Base-by-base conservation (phyloP, 2,329 filamentous ascomycete species). In the Epicoccum nigrum region DNA sequence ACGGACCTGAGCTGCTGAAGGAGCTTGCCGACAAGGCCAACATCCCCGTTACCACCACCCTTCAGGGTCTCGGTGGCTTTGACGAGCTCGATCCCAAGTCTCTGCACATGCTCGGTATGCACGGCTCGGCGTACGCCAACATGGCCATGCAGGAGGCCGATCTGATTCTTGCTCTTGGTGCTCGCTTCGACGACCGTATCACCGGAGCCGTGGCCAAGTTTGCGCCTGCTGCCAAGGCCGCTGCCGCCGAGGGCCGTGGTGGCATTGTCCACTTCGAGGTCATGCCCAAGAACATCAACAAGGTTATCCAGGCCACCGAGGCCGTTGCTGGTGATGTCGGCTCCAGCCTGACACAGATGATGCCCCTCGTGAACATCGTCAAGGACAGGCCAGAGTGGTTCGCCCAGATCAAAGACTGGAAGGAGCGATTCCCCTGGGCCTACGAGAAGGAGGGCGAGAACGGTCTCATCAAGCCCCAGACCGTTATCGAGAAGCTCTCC, bases 211-310 rank as follows among this genome's bases (percentile, higher is more conserved):
- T 97, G 44, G 75, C 85, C 65, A 95, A 93, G 73, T 99, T 97
- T 62, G 94, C 92, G 0, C 94, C 94, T 3, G 85, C 84, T 44
- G 94, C 94, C 35, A 94, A 89, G 77, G 84, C 86, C 12, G 94
- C 94, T 0, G 93, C 91, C 4, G 81, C 83, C 9, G 90, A 96
- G 77, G 86, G 86, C 45, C 89, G 92, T 56, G 94, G 94, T 65
- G 94, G 94, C 68, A 97, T 99, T 66, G 84, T 97, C 13, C 93
- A 99, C 76, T 97, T 97, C 68, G 93, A 97, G 73, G 93, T 99
- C 67, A 89, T 97, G 88, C 93, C 94, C 65, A 99, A 99, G 86
- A 97, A 99, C 81, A 97, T 97, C 79, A 97, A 97, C 86, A 99
- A 97, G 83, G 92, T 97, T 33, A 89, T 99, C 12, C 91, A 97